These are phyloP conservation scores for Asterionellopsis glacialis DNA, from an alignment of 108 stramenopile species.

Conservation along the genomic window DNA sequence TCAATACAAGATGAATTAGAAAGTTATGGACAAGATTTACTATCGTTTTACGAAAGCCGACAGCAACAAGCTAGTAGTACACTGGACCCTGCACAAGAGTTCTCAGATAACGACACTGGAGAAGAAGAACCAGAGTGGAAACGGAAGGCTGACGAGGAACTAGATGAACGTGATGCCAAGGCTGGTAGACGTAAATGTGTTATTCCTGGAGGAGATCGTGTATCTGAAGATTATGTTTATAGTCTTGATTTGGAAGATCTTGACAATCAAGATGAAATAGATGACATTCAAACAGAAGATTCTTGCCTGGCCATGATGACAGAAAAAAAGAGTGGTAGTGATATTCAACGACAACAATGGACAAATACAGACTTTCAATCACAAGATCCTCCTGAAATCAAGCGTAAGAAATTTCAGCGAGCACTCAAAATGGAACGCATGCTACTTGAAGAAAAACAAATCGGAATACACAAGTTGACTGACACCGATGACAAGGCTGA, in stretches of 20 bases:
- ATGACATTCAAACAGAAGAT: conserved; percentile 5
- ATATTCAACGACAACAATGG: conserved; percentile 4
- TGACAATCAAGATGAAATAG: conserved; percentile 12
- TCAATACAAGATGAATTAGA: conserved; percentile 34
- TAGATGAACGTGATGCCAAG: conserved; percentile 25
- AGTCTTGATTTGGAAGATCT: conserved; percentile 44
- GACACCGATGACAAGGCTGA: too few species aligned
- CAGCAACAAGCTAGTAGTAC: background rate
- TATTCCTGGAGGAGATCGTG: conserved; percentile 21
- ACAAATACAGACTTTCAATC: background rate
- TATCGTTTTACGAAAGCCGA: conserved; percentile 26
- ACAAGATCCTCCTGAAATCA: background rate
- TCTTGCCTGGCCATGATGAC: background rate
- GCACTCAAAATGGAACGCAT: too few species aligned
- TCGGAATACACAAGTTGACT: too few species aligned
- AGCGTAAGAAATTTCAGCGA: conserved; percentile 1
- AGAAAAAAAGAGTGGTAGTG: too few species aligned
- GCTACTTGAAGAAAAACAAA: too few species aligned
- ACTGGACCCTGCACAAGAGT: too few species aligned
- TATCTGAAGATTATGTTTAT: conserved; percentile 15
- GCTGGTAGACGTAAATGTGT: conserved; percentile 13
- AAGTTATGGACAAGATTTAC: conserved; percentile 7
- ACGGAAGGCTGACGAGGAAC: conserved; percentile 4
- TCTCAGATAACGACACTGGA: too few species aligned
- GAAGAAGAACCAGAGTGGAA: conserved; percentile 12